These are phyloP conservation scores for Penicillium sp. DNA, from an alignment of 2,329 filamentous ascomycete species.

Conservation along the genomic window DNA sequence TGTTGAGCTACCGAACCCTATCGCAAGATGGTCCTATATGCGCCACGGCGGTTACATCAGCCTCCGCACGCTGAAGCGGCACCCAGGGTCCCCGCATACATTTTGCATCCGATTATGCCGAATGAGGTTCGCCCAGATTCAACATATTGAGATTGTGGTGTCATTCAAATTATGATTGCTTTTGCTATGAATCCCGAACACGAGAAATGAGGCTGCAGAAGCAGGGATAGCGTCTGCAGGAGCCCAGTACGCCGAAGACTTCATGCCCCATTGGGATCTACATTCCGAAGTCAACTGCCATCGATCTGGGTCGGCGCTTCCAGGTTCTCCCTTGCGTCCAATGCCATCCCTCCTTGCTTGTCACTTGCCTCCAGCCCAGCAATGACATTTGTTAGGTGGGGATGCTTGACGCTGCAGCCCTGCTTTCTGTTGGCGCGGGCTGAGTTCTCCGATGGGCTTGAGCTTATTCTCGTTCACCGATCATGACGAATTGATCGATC, in stretches of 20 bases:
- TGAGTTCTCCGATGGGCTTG: neutral
- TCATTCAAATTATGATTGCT: neutral
- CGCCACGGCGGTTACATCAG: neutral
- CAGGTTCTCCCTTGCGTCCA: constrained; percentile 19
- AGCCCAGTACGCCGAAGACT: neutral
- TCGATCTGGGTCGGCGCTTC: constrained; percentile 11
- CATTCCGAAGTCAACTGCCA: constrained; percentile 25
- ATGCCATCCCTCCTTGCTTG: constrained; percentile 21
- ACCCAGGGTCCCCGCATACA: neutral
- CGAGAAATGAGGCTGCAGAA: neutral
- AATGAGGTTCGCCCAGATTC: neutral
- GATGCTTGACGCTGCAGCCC: constrained; percentile 15
- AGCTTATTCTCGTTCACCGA: constrained; percentile 13
- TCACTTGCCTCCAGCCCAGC: constrained; percentile 11
- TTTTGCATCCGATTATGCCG: neutral
- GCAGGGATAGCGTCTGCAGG: neutral
- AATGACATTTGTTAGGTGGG: constrained; percentile 13
- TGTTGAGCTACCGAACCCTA: neutral
- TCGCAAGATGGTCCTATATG: neutral
- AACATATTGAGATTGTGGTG: neutral
- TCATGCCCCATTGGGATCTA: constrained; percentile 13
- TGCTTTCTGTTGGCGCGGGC: constrained; percentile 4
- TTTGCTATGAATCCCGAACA: neutral
- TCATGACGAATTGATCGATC: neutral
- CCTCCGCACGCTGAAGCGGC: neutral